These are phyloP conservation scores for Golubevia sp. DNA, from an alignment of 1,284 basidiomycete species.

Conservation along the genomic window DNA sequence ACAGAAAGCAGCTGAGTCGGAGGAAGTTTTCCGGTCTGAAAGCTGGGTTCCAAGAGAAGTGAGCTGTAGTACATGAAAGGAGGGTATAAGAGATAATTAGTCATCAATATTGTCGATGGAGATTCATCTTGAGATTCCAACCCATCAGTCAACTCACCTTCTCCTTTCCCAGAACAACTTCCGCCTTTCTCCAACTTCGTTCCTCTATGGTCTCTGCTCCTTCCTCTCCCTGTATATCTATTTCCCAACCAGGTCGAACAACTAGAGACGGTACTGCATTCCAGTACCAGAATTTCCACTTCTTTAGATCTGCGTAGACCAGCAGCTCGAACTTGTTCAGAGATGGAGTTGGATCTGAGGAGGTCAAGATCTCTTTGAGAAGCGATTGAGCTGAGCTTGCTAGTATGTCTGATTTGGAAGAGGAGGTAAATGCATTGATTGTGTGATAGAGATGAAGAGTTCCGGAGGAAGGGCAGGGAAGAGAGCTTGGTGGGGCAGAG, in stretches of 20 bases:
- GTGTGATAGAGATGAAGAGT: slow-evolving; percentile 6
- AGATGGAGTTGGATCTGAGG: slow-evolving; percentile 15
- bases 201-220: slow-evolving; percentile 41
- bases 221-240: slow-evolving; percentile 70
- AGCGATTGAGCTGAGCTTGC: background rate
- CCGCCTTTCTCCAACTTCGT: slow-evolving; percentile 10
- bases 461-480: slow-evolving; percentile 17
- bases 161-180: slow-evolving; percentile 50
- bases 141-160: background rate
- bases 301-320: slow-evolving; percentile 95
- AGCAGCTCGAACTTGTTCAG: slow-evolving; percentile 84
- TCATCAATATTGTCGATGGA: no score
- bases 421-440: background rate
- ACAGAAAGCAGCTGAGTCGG: background rate
- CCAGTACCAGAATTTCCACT: slow-evolving; percentile 97
- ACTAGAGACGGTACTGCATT: slow-evolving; percentile 92
- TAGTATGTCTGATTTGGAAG: background rate
- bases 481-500: background rate
- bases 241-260: slow-evolving; percentile 65
- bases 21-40: no score
- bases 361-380: slow-evolving; percentile 10
- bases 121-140: no score
- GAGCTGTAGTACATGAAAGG: background rate
- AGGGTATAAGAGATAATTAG: slow-evolving; percentile 2
- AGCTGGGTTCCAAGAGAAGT: no score